Conservation (phyloP, 345 rosid genomes). For the Anastatica hierochuntica region DNA sequence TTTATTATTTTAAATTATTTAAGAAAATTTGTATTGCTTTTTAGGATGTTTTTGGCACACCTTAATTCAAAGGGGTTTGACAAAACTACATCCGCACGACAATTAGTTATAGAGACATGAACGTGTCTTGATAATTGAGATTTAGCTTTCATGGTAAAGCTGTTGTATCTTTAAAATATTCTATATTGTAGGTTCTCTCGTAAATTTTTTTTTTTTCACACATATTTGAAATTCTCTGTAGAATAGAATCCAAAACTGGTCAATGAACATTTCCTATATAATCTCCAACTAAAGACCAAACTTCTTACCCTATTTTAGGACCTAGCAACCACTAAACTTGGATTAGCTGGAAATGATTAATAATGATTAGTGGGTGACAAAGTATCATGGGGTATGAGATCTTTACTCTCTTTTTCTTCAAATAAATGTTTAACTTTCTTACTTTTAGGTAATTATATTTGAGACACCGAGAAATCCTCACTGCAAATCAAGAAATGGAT, state of each 20-base stretch:
- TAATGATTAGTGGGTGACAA: constrained; percentile 21
- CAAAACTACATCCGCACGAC: background rate
- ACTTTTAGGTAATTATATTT: constrained; percentile 7
- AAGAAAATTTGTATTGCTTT: no score
- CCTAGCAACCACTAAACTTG: no score
- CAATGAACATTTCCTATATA: no score
- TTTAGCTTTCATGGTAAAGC: constrained; percentile 21
- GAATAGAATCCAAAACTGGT: no score
- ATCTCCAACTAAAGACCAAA: no score
- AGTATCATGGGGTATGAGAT: constrained; percentile 25
- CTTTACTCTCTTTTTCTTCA: constrained; percentile 4
- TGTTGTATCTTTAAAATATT: constrained; percentile 11
- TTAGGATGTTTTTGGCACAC: background rate
- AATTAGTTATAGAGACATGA: constrained; percentile 12
- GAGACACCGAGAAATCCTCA: constrained; percentile 12
- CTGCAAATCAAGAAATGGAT: constrained; percentile 1
- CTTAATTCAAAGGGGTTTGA: constrained; percentile 4
- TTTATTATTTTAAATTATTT: background rate
- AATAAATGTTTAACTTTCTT: no score
- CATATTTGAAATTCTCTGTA: no score
- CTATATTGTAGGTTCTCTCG: constrained; percentile 19
- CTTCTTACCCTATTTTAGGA: no score
- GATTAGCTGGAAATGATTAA: no score
- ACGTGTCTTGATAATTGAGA: constrained; percentile 20
- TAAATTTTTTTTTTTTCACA: no score